phyloP scores from a whole-genome alignment of 306 rosid species.

The Cucurbita argyrosperma region DNA sequence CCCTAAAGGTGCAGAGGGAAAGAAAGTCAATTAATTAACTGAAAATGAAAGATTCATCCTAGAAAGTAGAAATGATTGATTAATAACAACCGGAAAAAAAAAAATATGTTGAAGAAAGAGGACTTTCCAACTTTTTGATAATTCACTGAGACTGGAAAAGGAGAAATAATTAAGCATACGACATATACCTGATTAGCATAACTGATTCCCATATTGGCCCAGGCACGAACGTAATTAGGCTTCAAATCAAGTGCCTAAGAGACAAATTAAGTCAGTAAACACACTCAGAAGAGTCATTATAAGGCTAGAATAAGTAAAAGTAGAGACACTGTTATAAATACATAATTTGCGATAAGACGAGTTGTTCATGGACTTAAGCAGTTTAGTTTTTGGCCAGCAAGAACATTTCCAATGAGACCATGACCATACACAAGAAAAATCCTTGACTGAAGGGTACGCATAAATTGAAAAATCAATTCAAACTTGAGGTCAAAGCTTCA shows the following conservation, averaged over 20 bases:
- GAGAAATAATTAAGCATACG: not conserved
- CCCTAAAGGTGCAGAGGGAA: constrained; percentile 30
- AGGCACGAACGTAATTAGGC: constrained; percentile 97
- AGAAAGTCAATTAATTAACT: not conserved
- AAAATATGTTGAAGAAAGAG: constrained; percentile 3
- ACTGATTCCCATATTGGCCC: constrained; percentile 99
- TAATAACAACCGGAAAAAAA: not conserved
- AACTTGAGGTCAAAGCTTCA: not conserved
- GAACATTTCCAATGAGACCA: not conserved
- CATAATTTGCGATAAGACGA: not conserved
- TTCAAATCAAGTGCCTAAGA: constrained; percentile 89
- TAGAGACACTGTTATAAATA: not conserved
- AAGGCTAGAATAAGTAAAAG: not conserved
- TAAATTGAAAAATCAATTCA: not conserved
- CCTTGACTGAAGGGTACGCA: not conserved
- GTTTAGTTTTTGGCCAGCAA: not conserved
- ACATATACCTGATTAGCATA: constrained; percentile 83
- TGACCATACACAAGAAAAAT: not conserved
- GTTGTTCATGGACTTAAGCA: not conserved
- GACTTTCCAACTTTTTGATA: not conserved
- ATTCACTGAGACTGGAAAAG: not conserved
- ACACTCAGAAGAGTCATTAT: not conserved
- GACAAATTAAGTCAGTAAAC: constrained; percentile 4
- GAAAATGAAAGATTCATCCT: no score
- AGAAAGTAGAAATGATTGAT: not conserved